These are phyloP conservation scores for Colletotrichum eremochloae DNA, from an alignment of 2,329 filamentous ascomycete species.

Conservation along the genomic window DNA sequence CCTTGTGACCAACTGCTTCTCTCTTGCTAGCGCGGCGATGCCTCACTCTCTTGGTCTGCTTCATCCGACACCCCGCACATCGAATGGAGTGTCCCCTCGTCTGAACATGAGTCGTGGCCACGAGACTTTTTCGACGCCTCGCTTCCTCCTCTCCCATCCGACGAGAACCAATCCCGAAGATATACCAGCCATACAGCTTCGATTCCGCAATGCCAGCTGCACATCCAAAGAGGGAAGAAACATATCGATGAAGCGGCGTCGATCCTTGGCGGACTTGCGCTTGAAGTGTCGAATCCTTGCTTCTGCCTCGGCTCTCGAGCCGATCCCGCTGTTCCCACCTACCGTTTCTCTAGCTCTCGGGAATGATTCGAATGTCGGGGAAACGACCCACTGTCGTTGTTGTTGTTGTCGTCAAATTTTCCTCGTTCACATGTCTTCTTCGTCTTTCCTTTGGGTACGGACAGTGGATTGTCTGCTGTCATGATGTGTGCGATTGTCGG, in stretches of 20 bases:
- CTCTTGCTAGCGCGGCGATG: not conserved
- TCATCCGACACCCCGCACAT: not conserved
- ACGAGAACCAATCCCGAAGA: not conserved
- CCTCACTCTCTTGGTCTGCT: not conserved
- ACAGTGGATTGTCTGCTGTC: not conserved
- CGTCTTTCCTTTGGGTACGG: not conserved
- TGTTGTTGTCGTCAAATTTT: no score
- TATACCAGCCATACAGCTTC: not conserved
- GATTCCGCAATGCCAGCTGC: not conserved
- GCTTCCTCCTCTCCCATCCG: no score
- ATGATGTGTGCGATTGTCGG: not conserved
- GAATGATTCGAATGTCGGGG: not conserved
- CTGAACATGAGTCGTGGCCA: conserved; percentile 9
- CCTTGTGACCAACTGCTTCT: not conserved
- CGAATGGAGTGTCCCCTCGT: conserved; percentile 3
- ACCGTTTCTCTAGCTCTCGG: not conserved
- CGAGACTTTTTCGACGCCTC: not conserved
- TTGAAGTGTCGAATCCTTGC: conserved; percentile 16
- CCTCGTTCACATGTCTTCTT: not conserved
- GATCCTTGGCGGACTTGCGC: conserved; percentile 10
- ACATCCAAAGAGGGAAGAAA: not conserved
- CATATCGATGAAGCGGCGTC: not conserved
- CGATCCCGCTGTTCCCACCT: not conserved
- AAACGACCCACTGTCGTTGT: not conserved
- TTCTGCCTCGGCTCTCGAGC: not conserved